A percentile compares a stretch with the other conserved stretches of the same genome.
These are phyloP conservation scores for Solanum microdontum DNA, from an alignment of 257 asterid genomes.

Conservation along the genomic window DNA sequence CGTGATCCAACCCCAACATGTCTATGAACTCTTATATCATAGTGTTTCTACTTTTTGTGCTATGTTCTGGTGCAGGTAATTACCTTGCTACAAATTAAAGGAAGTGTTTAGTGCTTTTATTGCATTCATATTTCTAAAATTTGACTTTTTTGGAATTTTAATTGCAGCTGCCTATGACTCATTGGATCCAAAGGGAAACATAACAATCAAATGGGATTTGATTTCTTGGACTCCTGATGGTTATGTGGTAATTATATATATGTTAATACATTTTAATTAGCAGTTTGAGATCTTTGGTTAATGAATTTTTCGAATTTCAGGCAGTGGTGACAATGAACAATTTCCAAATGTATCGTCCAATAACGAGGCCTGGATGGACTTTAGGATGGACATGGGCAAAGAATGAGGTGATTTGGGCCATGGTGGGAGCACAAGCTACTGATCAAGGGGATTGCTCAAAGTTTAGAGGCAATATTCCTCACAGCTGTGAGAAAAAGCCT, in stretches of 20 bases:
- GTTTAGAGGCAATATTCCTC: constrained; percentile 13
- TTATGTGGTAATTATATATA: constrained; percentile 1
- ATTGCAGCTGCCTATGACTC: constrained; percentile 7
- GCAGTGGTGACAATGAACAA: constrained; percentile 11
- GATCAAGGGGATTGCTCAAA: constrained; percentile 22
- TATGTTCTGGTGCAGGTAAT: not conserved
- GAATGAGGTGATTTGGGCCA: constrained; percentile 14
- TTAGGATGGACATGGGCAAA: constrained; percentile 20
- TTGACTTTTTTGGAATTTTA: not conserved
- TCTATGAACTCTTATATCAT: not conserved
- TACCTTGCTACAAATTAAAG: not conserved
- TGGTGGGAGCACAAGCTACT: constrained; percentile 18
- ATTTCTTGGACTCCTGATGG: constrained; percentile 15
- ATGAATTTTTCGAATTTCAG: not conserved
- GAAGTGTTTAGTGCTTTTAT: not conserved
- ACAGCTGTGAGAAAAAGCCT: constrained; percentile 12
- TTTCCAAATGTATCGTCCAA: not conserved
- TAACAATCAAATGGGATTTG: constrained; percentile 17
- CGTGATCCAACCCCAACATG: not conserved
- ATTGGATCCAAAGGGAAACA: constrained; percentile 7
- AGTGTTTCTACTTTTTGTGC: not conserved
- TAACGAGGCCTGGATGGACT: not conserved
- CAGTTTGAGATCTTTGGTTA: not conserved
- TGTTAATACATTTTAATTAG: not conserved
- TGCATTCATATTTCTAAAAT: not conserved